These are phyloP conservation scores for Heliamphora exappendiculata DNA, from an alignment of 148 eudicot genomes.

Conservation along the genomic window DNA sequence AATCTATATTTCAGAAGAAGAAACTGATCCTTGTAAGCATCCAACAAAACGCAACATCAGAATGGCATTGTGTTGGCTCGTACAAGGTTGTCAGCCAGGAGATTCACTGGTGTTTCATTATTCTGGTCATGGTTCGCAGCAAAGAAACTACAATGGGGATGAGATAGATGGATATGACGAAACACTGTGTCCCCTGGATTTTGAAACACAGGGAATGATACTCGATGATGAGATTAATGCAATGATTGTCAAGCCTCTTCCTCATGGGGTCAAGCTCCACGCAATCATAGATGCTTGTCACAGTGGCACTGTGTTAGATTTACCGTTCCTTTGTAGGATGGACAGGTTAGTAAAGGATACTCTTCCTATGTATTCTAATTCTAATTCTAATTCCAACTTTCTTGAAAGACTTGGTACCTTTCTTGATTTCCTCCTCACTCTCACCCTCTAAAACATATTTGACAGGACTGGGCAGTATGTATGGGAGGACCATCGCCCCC, in stretches of 20 bases:
- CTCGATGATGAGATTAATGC: constrained; percentile 51
- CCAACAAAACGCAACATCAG: constrained; percentile 52
- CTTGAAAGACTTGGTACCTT: background rate
- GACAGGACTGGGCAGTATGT: constrained; percentile 36
- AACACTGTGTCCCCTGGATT: constrained; percentile 47
- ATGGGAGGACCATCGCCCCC: constrained; percentile 61
- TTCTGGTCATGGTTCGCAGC: constrained; percentile 59
- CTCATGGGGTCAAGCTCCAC: constrained; percentile 47
- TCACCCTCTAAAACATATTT: background rate
- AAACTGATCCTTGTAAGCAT: constrained; percentile 32
- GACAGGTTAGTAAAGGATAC: constrained; percentile 26
- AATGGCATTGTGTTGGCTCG: constrained; percentile 54
- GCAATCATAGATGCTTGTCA: constrained; percentile 54
- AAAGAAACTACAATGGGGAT: constrained; percentile 50
- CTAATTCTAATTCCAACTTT: background rate
- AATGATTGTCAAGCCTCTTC: constrained; percentile 43
- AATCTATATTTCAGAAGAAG: constrained; percentile 41
- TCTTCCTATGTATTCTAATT: background rate
- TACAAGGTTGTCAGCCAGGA: constrained; percentile 48
- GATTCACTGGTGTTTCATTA: constrained; percentile 48
- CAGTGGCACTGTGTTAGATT: constrained; percentile 51
- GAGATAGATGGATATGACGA: constrained; percentile 57
- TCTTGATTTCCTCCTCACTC: background rate
- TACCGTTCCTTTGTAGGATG: constrained; percentile 52
- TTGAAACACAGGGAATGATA: constrained; percentile 52